Evolutionary conservation across 345 rosid genomes (phyloP).

Genomic region (Mangifera indica): DNA sequence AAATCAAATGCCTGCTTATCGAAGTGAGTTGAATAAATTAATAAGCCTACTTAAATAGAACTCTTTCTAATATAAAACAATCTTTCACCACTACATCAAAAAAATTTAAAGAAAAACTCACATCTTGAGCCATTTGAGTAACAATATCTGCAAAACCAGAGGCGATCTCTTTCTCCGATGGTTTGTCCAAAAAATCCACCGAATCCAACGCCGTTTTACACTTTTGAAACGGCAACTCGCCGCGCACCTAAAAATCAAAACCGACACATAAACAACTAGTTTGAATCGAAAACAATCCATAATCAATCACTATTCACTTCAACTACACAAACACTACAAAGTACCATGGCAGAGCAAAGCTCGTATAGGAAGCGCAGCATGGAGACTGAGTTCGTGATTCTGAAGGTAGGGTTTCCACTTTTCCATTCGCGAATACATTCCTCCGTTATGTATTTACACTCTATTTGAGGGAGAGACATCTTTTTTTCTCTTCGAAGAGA

Average conservation of each 20-base stretch:
- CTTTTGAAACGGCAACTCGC: slow-evolving; percentile 85
- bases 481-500: slow-evolving; percentile 1
- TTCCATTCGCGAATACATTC: slow-evolving; percentile 80
- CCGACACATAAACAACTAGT: slow-evolving; percentile 1
- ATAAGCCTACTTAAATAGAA: not conserved
- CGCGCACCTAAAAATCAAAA: slow-evolving; percentile 61
- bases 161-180: slow-evolving; percentile 53
- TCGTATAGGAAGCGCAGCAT: slow-evolving; percentile 90
- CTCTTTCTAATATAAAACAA: slow-evolving; percentile 1
- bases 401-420: slow-evolving; percentile 57
- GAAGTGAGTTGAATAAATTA: not conserved
- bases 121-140: slow-evolving; percentile 94
- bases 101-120: slow-evolving; percentile 33
- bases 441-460: slow-evolving; percentile 67
- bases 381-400: slow-evolving; percentile 59
- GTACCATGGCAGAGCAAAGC: slow-evolving; percentile 76
- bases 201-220: slow-evolving; percentile 69
- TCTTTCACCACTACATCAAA: not conserved
- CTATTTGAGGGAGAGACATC: slow-evolving; percentile 68
- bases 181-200: slow-evolving; percentile 55
- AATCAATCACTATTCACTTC: slow-evolving; percentile 9
- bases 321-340: slow-evolving; percentile 3
- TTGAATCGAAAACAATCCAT: slow-evolving; percentile 16
- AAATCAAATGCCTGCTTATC: not conserved
- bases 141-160: slow-evolving; percentile 77